Conservation (phyloP, 768 basidiomycete genomes). For the Coprinopsis sp. region DNA sequence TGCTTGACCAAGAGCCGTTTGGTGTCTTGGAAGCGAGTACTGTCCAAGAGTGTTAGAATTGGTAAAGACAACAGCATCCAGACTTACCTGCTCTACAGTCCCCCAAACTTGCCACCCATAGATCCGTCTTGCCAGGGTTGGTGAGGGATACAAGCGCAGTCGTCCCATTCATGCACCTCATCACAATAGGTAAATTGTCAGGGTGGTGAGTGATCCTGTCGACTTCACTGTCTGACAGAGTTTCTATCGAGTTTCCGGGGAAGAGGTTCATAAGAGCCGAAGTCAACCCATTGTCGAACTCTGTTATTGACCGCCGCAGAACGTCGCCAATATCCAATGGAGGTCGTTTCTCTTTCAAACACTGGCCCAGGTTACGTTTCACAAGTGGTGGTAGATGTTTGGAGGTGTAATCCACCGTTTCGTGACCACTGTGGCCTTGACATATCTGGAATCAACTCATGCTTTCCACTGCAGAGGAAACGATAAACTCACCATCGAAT, state of each 20-base stretch:
- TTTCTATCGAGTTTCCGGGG: slow-evolving; percentile 30
- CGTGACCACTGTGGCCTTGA: slow-evolving; percentile 43
- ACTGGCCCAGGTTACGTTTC: slow-evolving; percentile 19
- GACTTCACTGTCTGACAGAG: slow-evolving; percentile 37
- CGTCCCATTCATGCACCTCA: slow-evolving; percentile 47
- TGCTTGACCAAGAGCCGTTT: slow-evolving; percentile 33
- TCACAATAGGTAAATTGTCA: slow-evolving; percentile 29
- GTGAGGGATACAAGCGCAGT: slow-evolving; percentile 46
- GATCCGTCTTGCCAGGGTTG: slow-evolving; percentile 35
- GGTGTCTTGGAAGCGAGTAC: slow-evolving; percentile 36
- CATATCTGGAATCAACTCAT: neutral
- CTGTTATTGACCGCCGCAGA: slow-evolving; percentile 30
- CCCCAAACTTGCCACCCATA: slow-evolving; percentile 56
- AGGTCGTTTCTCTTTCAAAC: slow-evolving; percentile 6
- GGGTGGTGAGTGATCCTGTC: slow-evolving; percentile 36
- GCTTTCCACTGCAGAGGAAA: neutral
- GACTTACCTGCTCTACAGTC: slow-evolving; percentile 49
- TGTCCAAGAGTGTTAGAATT: slow-evolving; percentile 13
- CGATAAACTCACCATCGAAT: slow-evolving; percentile 38
- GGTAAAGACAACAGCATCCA: neutral
- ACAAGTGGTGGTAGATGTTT: slow-evolving; percentile 29
- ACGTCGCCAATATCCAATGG: slow-evolving; percentile 24
- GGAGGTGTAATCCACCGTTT: slow-evolving; percentile 39
- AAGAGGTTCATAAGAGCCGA: slow-evolving; percentile 37
- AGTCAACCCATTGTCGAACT: slow-evolving; percentile 35